A percentile compares a stretch with the other conserved stretches of the same genome.
These are phyloP conservation scores for Mycena crocata DNA, from an alignment of 768 basidiomycete genomes.

Conservation along the genomic window DNA sequence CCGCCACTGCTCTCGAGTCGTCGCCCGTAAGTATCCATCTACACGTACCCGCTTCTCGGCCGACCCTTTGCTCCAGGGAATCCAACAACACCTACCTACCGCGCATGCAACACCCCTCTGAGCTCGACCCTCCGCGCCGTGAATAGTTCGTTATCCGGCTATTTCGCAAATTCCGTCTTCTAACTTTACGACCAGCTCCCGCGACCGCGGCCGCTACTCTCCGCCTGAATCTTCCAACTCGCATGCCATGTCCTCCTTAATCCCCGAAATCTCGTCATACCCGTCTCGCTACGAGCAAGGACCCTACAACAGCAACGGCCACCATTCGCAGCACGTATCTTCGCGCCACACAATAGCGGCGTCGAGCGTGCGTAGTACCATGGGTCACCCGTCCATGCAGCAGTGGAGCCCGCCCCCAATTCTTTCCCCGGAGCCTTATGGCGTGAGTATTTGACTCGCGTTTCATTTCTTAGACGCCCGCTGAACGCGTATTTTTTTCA, in stretches of 20 bases:
- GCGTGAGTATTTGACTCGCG: slow-evolving; percentile 56
- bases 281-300: slow-evolving; percentile 37
- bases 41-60: no score
- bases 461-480: neutral
- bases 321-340: slow-evolving; percentile 27
- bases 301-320: slow-evolving; percentile 17
- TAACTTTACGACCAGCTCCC: slow-evolving; percentile 39
- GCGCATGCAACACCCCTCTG: slow-evolving; percentile 18
- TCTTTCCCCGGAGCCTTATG: slow-evolving; percentile 73
- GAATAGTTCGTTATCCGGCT: slow-evolving; percentile 27
- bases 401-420: slow-evolving; percentile 68
- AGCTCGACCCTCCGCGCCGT: slow-evolving; percentile 28
- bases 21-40: slow-evolving; percentile 48
- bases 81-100: slow-evolving; percentile 19
- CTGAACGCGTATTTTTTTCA: neutral
- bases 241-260: slow-evolving; percentile 64
- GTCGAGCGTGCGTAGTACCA: slow-evolving; percentile 59
- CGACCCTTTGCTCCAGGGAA: slow-evolving; percentile 12
- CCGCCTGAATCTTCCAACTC: slow-evolving; percentile 52
- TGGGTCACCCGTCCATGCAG: slow-evolving; percentile 60
- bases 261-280: slow-evolving; percentile 69
- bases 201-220: slow-evolving; percentile 58
- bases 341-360: slow-evolving; percentile 53
- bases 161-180: neutral
- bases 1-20: slow-evolving; percentile 56